Percentiles rank a stretch among this genome's conserved stretches.
Conservation (phyloP, 108 stramenopile genomes). For the Pseudonitzschia pungens region DNA sequence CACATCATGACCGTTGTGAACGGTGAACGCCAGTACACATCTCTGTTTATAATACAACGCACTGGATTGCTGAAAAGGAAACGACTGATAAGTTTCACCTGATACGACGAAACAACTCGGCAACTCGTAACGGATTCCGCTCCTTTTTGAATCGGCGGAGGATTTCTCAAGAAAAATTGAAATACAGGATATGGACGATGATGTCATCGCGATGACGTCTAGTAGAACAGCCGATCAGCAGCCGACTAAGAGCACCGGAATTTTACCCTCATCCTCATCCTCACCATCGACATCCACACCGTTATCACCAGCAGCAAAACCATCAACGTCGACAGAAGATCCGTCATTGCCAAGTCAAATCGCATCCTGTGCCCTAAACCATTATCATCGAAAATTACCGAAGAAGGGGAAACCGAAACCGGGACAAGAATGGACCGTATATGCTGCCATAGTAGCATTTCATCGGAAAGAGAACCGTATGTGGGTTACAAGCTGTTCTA, state of each 20-base stretch:
- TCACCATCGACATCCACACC: neutral
- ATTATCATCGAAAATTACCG: slow-evolving; percentile 50
- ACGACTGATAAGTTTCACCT: no score
- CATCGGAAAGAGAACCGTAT: slow-evolving; percentile 13
- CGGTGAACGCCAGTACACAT: no score
- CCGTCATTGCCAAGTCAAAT: slow-evolving; percentile 18
- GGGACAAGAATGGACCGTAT: slow-evolving; percentile 82
- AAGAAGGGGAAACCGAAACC: slow-evolving; percentile 74
- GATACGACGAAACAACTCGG: no score
- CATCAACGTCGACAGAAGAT: neutral
- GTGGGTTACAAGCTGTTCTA: slow-evolving; percentile 68
- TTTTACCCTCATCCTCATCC: neutral
- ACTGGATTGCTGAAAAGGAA: no score
- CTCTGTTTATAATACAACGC: no score
- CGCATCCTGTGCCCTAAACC: slow-evolving; percentile 54
- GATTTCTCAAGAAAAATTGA: neutral
- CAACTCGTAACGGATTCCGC: no score
- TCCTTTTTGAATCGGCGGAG: no score
- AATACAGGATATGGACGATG: neutral
- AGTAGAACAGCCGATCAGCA: neutral
- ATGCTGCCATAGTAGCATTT: slow-evolving; percentile 77
- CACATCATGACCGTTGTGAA: no score
- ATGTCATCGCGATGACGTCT: neutral
- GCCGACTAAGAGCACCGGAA: neutral
- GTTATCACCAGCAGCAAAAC: neutral